phyloP scores from a whole-genome alignment of 352 stramenopile genomes.

The Pythium aphanidermatum region DNA sequence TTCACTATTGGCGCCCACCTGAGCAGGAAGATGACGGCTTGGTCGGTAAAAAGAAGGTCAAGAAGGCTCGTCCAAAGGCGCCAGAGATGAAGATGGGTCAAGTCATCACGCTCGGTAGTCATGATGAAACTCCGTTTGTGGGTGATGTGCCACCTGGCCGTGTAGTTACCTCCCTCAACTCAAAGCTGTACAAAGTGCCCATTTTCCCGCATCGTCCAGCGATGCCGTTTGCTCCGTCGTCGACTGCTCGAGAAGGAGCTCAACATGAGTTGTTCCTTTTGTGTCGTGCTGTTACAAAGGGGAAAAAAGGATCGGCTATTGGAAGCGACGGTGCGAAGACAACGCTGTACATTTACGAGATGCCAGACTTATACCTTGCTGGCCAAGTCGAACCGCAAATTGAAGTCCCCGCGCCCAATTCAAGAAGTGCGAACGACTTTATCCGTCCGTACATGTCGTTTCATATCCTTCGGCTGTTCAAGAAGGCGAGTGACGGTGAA shows the following conservation, averaged over 20 bases:
- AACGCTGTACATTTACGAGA: slow-evolving; percentile 69
- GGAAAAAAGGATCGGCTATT: slow-evolving; percentile 45
- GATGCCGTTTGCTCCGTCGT: slow-evolving; percentile 37
- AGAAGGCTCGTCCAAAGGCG: slow-evolving; percentile 60
- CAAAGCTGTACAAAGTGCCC: slow-evolving; percentile 78
- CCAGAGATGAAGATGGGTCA: slow-evolving; percentile 77
- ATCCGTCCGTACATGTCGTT: slow-evolving; percentile 86
- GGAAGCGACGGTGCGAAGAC: slow-evolving; percentile 42
- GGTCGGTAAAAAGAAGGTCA: slow-evolving; percentile 68
- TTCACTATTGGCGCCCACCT: slow-evolving; percentile 80
- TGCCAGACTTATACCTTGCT: slow-evolving; percentile 68
- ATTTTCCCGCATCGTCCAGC: slow-evolving; percentile 69
- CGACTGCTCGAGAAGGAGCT: slow-evolving; percentile 32
- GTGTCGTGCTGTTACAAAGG: slow-evolving; percentile 64
- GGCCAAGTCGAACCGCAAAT: slow-evolving; percentile 81
- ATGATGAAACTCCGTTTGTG: slow-evolving; percentile 79
- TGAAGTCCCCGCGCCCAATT: slow-evolving; percentile 77
- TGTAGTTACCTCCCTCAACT: slow-evolving; percentile 77
- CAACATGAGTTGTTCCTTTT: slow-evolving; percentile 65
- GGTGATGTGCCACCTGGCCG: slow-evolving; percentile 69
- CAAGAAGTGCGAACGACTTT: slow-evolving; percentile 74
- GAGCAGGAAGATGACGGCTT: slow-evolving; percentile 34
- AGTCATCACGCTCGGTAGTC: slow-evolving; percentile 73
- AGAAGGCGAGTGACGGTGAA: slow-evolving; percentile 73
- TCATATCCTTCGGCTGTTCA: slow-evolving; percentile 78